phyloP scores from a whole-genome alignment of 345 rosid genomes.

The Ailanthus altissimus region DNA sequence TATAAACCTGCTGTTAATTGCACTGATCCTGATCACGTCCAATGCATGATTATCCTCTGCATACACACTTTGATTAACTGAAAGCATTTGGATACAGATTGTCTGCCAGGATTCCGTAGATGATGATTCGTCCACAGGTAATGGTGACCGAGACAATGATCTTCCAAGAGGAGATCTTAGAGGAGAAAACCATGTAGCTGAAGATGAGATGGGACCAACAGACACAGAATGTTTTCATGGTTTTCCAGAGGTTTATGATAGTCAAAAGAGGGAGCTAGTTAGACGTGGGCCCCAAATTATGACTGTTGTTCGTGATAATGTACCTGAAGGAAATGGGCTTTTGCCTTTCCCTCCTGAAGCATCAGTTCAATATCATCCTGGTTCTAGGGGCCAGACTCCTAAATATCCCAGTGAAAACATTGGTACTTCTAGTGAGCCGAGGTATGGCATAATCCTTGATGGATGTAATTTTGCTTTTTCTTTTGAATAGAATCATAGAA shows the following conservation, averaged over 20 bases:
- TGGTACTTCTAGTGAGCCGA: slow-evolving; percentile 41
- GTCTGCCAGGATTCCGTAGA: slow-evolving; percentile 65
- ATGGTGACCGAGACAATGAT: slow-evolving; percentile 41
- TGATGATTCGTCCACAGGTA: slow-evolving; percentile 55
- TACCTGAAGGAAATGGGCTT: slow-evolving; percentile 47
- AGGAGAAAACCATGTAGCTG: slow-evolving; percentile 36
- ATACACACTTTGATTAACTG: slow-evolving; percentile 30
- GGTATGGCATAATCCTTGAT: slow-evolving; percentile 36
- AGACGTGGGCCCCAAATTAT: slow-evolving; percentile 32
- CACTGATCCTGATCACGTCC: slow-evolving; percentile 9
- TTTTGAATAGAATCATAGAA: neutral
- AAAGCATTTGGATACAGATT: slow-evolving; percentile 60
- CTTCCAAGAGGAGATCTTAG: slow-evolving; percentile 37
- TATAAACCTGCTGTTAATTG: slow-evolving; percentile 21
- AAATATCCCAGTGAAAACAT: slow-evolving; percentile 36
- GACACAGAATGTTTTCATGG: slow-evolving; percentile 42
- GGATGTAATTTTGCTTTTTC: neutral
- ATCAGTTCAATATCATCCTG: slow-evolving; percentile 33
- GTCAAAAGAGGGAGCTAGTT: slow-evolving; percentile 36
- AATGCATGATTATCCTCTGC: slow-evolving; percentile 16
- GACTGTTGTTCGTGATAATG: slow-evolving; percentile 40
- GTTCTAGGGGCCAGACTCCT: slow-evolving; percentile 42
- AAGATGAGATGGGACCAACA: slow-evolving; percentile 31
- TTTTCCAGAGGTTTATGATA: slow-evolving; percentile 30
- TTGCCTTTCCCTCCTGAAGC: slow-evolving; percentile 35